Evolutionary conservation across 2,329 filamentous ascomycete species (phyloP).

Genomic region (Clarireedia monteithiana): DNA sequence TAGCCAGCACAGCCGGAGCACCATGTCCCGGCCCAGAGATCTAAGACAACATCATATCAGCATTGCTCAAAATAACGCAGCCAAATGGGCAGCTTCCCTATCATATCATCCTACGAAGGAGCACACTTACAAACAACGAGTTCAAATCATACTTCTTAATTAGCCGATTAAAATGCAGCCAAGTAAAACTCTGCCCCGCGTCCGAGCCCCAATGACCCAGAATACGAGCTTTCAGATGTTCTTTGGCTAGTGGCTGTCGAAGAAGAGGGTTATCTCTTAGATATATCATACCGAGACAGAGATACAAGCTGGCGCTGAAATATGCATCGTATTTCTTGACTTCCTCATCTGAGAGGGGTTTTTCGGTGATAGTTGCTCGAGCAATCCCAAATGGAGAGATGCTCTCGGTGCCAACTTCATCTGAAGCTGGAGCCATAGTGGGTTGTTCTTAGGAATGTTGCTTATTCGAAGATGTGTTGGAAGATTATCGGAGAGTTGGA

Average conservation of each 20-base stretch:
- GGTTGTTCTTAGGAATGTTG: neutral
- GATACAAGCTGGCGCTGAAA: constrained; percentile 67
- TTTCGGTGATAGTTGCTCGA: constrained; percentile 54
- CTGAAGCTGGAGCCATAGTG: constrained; percentile 20
- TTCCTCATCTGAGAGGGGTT: constrained; percentile 58
- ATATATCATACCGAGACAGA: constrained; percentile 75
- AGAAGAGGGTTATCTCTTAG: constrained; percentile 67
- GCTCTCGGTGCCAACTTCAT: constrained; percentile 38
- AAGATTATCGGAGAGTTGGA: no score
- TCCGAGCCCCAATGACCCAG: constrained; percentile 75
- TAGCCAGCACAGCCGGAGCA: constrained; percentile 66
- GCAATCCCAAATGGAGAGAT: constrained; percentile 59
- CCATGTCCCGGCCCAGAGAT: constrained; percentile 73
- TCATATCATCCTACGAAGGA: no score
- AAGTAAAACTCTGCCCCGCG: constrained; percentile 74
- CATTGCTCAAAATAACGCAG: constrained; percentile 73
- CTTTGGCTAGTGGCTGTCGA: constrained; percentile 56
- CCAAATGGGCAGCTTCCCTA: constrained; percentile 48
- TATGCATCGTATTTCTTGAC: constrained; percentile 62
- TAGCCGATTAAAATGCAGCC: constrained; percentile 74
- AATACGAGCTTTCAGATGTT: constrained; percentile 64
- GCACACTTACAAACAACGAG: constrained; percentile 44
- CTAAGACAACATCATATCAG: constrained; percentile 74
- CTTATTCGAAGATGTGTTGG: neutral
- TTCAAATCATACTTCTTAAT: constrained; percentile 75